These are phyloP conservation scores for Exophiala viscosa DNA, from an alignment of 2,329 filamentous ascomycete species.

Conservation along the genomic window DNA sequence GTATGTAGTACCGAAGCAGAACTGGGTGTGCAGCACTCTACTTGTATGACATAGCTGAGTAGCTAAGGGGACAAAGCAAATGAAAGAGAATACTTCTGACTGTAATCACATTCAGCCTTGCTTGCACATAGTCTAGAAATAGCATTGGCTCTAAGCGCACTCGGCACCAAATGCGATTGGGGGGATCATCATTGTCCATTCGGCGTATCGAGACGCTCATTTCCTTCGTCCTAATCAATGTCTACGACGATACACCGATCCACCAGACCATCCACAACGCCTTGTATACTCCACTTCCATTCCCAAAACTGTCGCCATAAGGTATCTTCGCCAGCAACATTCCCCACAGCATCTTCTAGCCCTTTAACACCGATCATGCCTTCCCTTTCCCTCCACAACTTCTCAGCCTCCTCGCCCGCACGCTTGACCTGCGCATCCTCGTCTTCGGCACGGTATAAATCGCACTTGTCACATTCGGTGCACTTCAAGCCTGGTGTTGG, in stretches of 20 bases:
- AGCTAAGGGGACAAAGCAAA: no score
- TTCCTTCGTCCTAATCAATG: conserved; percentile 7
- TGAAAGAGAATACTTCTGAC: no score
- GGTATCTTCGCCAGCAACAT: conserved; percentile 30
- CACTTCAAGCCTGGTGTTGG: conserved; percentile 73
- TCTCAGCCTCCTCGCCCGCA: conserved; percentile 69
- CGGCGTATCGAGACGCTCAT: not conserved
- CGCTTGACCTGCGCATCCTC: conserved; percentile 66
- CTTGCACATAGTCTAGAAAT: no score
- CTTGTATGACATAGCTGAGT: no score
- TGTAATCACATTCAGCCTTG: no score
- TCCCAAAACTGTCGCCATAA: conserved; percentile 38
- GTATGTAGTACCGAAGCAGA: no score
- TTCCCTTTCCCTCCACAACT: conserved; percentile 65
- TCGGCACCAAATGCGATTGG: not conserved
- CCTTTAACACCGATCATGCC: conserved; percentile 35
- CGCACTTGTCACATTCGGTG: conserved; percentile 73
- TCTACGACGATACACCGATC: conserved; percentile 40
- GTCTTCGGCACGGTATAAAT: conserved; percentile 67
- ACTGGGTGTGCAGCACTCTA: no score
- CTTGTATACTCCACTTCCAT: conserved; percentile 40
- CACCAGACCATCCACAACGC: conserved; percentile 39
- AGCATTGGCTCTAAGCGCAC: not conserved
- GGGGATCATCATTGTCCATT: not conserved
- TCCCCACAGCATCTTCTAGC: conserved; percentile 24